A percentile compares a stretch with the other conserved stretches of the same genome.
These are phyloP conservation scores for Eleusine coracana DNA, from an alignment of 176 grass and related monocot genomes.

Conservation along the genomic window DNA sequence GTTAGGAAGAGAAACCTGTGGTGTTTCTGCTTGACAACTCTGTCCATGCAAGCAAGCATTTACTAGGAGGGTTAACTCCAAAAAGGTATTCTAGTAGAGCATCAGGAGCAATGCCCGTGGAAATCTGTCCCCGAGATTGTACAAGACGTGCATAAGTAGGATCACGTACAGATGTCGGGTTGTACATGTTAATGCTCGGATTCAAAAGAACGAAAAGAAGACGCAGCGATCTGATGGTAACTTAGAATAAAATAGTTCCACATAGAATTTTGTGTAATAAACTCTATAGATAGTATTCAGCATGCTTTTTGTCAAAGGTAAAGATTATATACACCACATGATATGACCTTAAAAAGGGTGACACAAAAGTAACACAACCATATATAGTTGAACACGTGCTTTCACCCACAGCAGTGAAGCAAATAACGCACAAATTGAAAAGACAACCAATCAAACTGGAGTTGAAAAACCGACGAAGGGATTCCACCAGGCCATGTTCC, in stretches of 20 bases:
- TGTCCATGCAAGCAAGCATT: background rate
- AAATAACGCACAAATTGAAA: background rate
- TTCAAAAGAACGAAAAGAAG: too few relatives aligned
- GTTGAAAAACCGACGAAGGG: background rate
- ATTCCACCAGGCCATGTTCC: conserved; percentile 6
- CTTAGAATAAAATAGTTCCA: background rate
- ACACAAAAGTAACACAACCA: background rate
- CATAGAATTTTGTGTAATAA: background rate
- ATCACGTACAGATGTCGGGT: too few relatives aligned
- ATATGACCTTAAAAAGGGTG: background rate
- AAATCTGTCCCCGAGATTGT: too few relatives aligned
- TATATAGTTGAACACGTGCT: background rate
- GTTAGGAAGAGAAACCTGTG: background rate
- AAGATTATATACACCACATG: background rate
- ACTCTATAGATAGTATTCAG: background rate
- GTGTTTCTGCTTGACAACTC: background rate
- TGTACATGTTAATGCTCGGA: too few relatives aligned
- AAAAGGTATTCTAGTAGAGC: background rate
- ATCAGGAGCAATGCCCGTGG: background rate
- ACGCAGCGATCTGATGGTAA: too few relatives aligned
- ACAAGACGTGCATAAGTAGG: too few relatives aligned
- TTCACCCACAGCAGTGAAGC: background rate
- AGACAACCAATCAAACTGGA: background rate
- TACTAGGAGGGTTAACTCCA: background rate
- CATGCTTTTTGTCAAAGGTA: background rate